Evolutionary conservation across 176 grass and related monocot species (phyloP).

Genomic region (Bolboschoenus planiculmis): DNA sequence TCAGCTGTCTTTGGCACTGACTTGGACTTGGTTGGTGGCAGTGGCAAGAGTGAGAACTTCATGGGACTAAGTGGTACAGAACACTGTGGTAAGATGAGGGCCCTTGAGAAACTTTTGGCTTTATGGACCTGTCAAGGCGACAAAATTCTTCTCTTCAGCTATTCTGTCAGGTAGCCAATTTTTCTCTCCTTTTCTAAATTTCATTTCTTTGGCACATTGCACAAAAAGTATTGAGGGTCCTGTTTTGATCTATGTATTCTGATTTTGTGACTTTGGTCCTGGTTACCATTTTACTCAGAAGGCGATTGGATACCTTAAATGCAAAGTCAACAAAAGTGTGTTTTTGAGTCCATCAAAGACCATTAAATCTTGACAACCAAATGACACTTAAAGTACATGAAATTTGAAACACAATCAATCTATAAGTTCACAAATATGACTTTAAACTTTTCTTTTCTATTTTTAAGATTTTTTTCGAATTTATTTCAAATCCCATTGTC

Average conservation of each 20-base stretch:
- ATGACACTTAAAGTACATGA: no score
- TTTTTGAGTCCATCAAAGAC: no score
- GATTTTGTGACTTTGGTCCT: neutral
- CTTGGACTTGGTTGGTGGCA: conserved; percentile 70
- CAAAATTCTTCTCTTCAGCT: conserved; percentile 96
- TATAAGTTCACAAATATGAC: no score
- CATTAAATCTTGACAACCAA: no score
- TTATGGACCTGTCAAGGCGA: conserved; percentile 70
- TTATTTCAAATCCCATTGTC: no score
- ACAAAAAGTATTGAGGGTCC: neutral
- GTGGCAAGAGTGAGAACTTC: conserved; percentile 75
- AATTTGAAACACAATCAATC: no score
- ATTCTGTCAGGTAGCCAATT: conserved; percentile 71
- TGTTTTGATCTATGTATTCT: neutral
- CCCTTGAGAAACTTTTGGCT: conserved; percentile 69
- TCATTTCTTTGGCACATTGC: neutral
- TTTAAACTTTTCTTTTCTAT: no score
- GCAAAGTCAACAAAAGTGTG: neutral
- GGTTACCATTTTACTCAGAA: neutral
- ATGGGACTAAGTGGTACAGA: conserved; percentile 89
- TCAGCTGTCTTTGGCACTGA: conserved; percentile 69
- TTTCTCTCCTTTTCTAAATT: neutral
- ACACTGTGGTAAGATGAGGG: conserved; percentile 92
- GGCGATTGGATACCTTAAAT: neutral
- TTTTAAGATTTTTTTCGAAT: no score